Evolutionary conservation across 345 rosid genomes (phyloP), one percentile per base, ranked within the genome.

Genomic region (Diplotaxis tenuifolia): DNA sequence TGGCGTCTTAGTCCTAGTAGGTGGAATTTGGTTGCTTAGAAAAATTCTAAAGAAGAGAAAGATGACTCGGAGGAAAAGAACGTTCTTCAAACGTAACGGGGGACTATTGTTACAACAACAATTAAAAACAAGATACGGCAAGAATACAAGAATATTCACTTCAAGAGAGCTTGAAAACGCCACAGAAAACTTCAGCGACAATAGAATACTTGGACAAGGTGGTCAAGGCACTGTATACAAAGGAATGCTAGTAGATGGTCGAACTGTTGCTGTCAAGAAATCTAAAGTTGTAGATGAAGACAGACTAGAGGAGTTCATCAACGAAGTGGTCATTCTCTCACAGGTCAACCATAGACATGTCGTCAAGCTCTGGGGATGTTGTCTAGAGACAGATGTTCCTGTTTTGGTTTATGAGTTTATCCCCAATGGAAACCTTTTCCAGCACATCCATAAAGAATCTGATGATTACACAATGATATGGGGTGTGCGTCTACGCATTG

Each of bases 311-410:
- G 84, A 78, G 58, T 85, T 83, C 70, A 71, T 85, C 40, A 83
- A 83, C 52, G 85, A 85, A 16, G 74, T 85, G 0, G 27, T 67
- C n/a, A 81, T 85, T 1, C 78, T 85, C 0, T 69, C 83, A 0
- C 83, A 79, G 31, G 70, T 84, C 58, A 80, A 84, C 52, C 87
- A 77, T 22, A 59, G 74, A 57, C 75, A 84, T 79, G 52, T 62
- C 12, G 67, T 62, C 52, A 62, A 38, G 19, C 67, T 62, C 22
- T 0, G 80, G 3, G 84, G 86, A 0, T 82, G 86, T 12, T 82
- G 86, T 58, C 66, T 84, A 7, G 88, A 84, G 70, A 84, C 80
- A 0, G 53, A 53, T 2, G 85, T 82, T 18, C 89, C 84, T 2
- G 9, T 81, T 42, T 15, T 85, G 49, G 85, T 83, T 19, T 82